Percentiles rank a stretch among this genome's conserved stretches.
phyloP scores from a whole-genome alignment of 2,329 filamentous ascomycete species.

The Fusarium nelsonii region DNA sequence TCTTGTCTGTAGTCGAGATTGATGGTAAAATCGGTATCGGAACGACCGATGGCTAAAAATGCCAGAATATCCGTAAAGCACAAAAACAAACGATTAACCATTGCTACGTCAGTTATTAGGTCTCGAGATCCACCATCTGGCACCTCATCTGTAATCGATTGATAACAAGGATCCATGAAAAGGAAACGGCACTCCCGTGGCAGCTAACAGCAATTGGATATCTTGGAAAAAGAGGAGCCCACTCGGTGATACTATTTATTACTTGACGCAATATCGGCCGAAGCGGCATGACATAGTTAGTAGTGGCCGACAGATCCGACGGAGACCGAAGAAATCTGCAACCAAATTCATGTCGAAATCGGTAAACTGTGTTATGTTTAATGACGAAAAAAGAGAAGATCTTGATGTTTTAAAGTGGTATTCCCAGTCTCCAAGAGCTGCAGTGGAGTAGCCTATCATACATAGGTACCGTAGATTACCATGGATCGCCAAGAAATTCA shows the following conservation, averaged over 20 bases:
- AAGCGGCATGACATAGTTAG: background rate
- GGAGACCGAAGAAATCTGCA: background rate
- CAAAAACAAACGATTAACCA: background rate
- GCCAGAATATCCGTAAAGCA: slow-evolving; percentile 1
- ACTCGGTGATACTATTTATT: slow-evolving; percentile 23
- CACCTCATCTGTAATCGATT: slow-evolving; percentile 21
- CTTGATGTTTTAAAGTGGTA: slow-evolving; percentile 10
- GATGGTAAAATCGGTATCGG: background rate
- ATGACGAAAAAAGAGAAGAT: slow-evolving; percentile 18
- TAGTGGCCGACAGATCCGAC: slow-evolving; percentile 32
- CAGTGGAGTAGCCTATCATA: slow-evolving; percentile 38
- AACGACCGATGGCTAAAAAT: slow-evolving; percentile 8
- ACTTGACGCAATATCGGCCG: slow-evolving; percentile 17
- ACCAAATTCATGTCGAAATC: background rate
- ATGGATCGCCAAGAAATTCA: slow-evolving; percentile 38
- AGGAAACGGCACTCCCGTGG: slow-evolving; percentile 24
- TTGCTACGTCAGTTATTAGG: slow-evolving; percentile 5
- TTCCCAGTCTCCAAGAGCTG: slow-evolving; percentile 5
- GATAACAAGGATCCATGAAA: slow-evolving; percentile 20
- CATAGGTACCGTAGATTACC: slow-evolving; percentile 29
- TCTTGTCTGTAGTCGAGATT: slow-evolving; percentile 18
- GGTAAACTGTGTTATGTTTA: background rate
- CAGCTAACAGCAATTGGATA: slow-evolving; percentile 19
- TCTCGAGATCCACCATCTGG: slow-evolving; percentile 14
- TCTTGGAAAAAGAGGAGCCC: slow-evolving; percentile 30